Base-by-base conservation (phyloP, 495 filamentous ascomycete genomes). In the Penicillium paradoxum region DNA sequence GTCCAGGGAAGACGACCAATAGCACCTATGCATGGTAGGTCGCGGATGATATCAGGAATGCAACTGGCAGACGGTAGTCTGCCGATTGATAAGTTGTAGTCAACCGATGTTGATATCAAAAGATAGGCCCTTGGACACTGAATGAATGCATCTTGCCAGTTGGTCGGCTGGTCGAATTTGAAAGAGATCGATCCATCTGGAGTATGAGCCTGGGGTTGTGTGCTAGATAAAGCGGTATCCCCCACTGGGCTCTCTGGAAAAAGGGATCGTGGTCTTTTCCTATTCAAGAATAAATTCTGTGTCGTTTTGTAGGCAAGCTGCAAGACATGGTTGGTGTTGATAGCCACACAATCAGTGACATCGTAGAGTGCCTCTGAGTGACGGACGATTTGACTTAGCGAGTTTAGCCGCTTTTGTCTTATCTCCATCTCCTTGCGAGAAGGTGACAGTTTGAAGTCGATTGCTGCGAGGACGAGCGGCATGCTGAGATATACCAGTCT, bases 381-480 rank as follows among this genome's bases (percentile, higher is more conserved):
- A 10, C 62, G 62, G n/a, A 71, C 58, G 1, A 71, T 69, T 22
- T 56, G 56, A 5, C 64, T 63, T 3, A 71, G 54, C 0, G 55
- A 56, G 22, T 65, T 56, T 15, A 69, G 46, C n/a, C 59, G 55
- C 15, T 54, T 60, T 29, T 65, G 55, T 14, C 66, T 49, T 3
- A 36, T 36, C 4, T 52, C 38, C 34, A 64, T 56, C 41, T 66
- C 58, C 0, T 42, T n/a, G 0, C 43, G 22, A 1, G 64, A 59
- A 7, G 64, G 59, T 0, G 68, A 69, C 19, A 71, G 60, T 6
- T 71, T 71, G 17, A 71, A 51, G 21, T 71, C 59, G 22, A 71
- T 71, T 6, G 68, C 68, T 11, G 68, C 61, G 29, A 71, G 55
- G 4, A 71, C 54, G 0, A 71, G 57, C 0, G 68, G 68, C 66